Evolutionary conservation across 1,284 basidiomycete species (phyloP), one percentile per base, ranked within the genome.

Genomic region (Ceratobasidium papillatum): DNA sequence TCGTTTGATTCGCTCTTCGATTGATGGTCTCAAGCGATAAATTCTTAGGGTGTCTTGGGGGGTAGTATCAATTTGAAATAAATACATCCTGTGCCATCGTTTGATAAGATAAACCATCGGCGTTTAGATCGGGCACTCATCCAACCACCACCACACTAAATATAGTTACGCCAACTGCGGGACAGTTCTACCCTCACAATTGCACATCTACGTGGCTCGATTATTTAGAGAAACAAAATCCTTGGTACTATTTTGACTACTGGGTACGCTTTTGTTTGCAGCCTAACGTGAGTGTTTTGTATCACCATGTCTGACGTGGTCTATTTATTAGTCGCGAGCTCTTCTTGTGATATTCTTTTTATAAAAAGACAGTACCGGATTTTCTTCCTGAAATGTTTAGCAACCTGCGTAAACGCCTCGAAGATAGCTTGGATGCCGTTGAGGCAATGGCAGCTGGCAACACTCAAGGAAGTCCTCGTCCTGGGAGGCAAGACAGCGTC

Each of bases 401-500:
- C 32, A 73, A 63, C 47, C 49, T 73, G 52, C 71, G 71, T 61
- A 78, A 77, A 59, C 76, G 77, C 11, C 76, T 78, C 19, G 76
- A 78, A 54, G 77, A 78, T 36, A 51, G 76, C 22, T 36, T 78
- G 17, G 77, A 78, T 56, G 76, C 77, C 12, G 76, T 78, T 22
- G 77, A 78, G 54, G 75, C 77, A 11, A 62, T 77, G 51, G 75
- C 75, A n/a, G 43, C 58, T 54, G 71, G 52, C 38, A 74, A 32
- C 43, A 59, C 19, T 9, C 75, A 52, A 25, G 65, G 30, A 41
- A 52, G 49, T 49, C 63, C 63, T 75, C 75, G 58, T 38, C 63
- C 36, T 62, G 59, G 22, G 17, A 62, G 58, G 36, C 64, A 69
- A 32, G 61, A 54, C 30, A 69, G 51, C 43, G 25, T 34, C 14